phyloP scores from a whole-genome alignment of 768 basidiomycete species.

The Lactarius hatsudake region DNA sequence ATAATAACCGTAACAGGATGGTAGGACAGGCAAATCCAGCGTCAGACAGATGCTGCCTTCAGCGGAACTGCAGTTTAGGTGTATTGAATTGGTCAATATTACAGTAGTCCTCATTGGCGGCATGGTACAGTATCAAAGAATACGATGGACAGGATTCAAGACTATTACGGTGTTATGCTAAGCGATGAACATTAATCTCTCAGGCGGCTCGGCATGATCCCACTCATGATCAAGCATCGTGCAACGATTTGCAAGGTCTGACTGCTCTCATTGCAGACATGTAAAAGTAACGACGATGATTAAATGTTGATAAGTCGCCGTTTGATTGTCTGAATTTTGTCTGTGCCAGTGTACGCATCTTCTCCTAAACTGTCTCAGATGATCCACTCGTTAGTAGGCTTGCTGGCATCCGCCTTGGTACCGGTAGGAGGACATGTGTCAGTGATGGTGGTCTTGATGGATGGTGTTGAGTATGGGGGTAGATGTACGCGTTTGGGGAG shows the following conservation, averaged over 20 bases:
- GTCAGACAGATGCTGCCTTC: neutral
- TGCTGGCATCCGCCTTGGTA: neutral
- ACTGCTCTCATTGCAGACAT: too few species aligned
- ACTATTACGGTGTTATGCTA: neutral
- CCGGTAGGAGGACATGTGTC: neutral
- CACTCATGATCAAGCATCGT: neutral
- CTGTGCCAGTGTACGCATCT: too few species aligned
- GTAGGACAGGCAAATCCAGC: too few species aligned
- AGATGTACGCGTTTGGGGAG: neutral
- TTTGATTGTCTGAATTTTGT: too few species aligned
- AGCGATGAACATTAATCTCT: too few species aligned
- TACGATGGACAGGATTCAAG: neutral
- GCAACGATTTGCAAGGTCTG: neutral
- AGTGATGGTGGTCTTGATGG: constrained; percentile 10
- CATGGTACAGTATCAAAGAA: neutral
- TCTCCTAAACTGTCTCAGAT: too few species aligned
- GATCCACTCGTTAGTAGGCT: neutral
- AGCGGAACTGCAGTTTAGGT: neutral
- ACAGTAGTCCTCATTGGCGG: too few species aligned
- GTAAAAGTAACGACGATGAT: neutral
- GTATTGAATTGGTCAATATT: neutral
- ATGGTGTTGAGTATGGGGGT: neutral
- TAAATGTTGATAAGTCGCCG: too few species aligned
- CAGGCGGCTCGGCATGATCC: neutral
- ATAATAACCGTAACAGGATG: too few species aligned